Conservation (phyloP, 2,329 filamentous ascomycete species). For the Aureobasidium melanogenum region DNA sequence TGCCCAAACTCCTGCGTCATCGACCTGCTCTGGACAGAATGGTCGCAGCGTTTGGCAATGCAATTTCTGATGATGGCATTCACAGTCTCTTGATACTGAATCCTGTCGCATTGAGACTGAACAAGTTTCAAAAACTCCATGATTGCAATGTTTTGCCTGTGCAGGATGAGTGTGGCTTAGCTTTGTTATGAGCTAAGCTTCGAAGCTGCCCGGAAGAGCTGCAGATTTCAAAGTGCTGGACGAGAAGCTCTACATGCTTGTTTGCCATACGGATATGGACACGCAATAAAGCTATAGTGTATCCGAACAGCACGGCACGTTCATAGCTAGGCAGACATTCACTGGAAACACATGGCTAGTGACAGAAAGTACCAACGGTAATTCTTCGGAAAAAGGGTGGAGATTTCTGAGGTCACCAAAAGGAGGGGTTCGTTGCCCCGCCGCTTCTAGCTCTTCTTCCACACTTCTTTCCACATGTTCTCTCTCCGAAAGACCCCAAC, state of each 20-base stretch:
- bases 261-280: neutral
- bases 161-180: slow-evolving; percentile 5
- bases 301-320: neutral
- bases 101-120: neutral
- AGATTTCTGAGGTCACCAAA: neutral
- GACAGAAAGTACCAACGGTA: neutral
- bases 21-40: too few relatives aligned
- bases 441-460: slow-evolving; percentile 1
- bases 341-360: neutral
- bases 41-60: neutral
- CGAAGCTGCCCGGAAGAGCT: neutral
- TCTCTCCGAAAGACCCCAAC: slow-evolving; percentile 10
- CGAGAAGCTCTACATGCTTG: neutral
- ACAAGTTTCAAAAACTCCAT: neutral
- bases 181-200: slow-evolving; percentile 3
- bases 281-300: neutral
- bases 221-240: neutral
- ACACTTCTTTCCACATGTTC: neutral
- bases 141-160: neutral
- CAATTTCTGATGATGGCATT: neutral
- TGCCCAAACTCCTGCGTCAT: neutral
- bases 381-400: neutral
- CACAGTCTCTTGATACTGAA: neutral
- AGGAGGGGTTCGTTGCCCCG: neutral
- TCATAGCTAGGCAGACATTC: neutral